These are phyloP conservation scores for Microcos paniculata DNA, from an alignment of 345 rosid genomes.

Conservation along the genomic window DNA sequence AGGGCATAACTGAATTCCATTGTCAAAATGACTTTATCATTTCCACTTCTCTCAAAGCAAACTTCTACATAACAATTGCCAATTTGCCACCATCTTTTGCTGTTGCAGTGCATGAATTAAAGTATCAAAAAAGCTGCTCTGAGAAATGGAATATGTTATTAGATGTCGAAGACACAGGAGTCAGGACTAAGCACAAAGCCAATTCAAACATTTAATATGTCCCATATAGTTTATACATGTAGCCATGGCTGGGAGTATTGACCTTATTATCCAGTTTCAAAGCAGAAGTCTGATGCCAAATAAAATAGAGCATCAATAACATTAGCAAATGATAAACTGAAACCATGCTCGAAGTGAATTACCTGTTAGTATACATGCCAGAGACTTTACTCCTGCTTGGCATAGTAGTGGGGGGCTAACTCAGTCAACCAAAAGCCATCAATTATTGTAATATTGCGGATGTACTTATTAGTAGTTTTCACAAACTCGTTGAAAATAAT, in stretches of 20 bases:
- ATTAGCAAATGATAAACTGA: neutral
- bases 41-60: neutral
- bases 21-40: neutral
- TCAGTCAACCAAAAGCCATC: slow-evolving; percentile 86
- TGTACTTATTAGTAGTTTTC: slow-evolving; percentile 77
- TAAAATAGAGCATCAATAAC: neutral
- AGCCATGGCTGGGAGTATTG: neutral
- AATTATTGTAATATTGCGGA: slow-evolving; percentile 68
- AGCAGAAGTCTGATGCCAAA: neutral
- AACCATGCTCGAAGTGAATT: neutral
- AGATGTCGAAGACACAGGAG: neutral
- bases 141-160: too few species aligned
- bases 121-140: neutral
- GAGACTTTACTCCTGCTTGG: slow-evolving; percentile 39
- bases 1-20: neutral
- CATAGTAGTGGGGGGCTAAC: slow-evolving; percentile 82
- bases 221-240: neutral
- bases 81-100: neutral
- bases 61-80: neutral
- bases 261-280: too few species aligned
- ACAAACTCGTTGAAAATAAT: slow-evolving; percentile 77
- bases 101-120: neutral
- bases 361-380: slow-evolving; percentile 16
- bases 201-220: too few species aligned
- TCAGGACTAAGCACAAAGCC: neutral